Percentiles rank a stretch among this genome's conserved stretches.
Evolutionary conservation across 2,329 filamentous ascomycete species (phyloP).

Genomic region (Alternaria panax): DNA sequence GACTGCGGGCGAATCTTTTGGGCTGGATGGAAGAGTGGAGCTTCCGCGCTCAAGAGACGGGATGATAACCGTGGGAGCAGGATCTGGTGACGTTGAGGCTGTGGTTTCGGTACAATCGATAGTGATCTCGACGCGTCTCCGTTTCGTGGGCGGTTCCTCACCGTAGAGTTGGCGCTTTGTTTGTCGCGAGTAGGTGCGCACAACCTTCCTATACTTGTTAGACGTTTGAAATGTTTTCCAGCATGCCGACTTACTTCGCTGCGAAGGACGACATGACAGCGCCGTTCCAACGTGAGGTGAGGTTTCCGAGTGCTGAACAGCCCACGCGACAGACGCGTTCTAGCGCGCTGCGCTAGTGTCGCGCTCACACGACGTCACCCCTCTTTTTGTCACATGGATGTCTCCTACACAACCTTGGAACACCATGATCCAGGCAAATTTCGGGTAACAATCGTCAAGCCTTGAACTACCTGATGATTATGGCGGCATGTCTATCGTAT

Average conservation of each 20-base stretch:
- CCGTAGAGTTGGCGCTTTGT: slow-evolving; percentile 38
- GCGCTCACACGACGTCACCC: slow-evolving; percentile 19
- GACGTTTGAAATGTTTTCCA: not conserved
- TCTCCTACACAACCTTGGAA: not conserved
- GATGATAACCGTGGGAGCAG: not conserved
- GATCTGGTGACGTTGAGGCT: slow-evolving; percentile 11
- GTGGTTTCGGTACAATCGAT: slow-evolving; percentile 13
- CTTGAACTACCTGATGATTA: not conserved
- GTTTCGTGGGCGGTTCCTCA: slow-evolving; percentile 47
- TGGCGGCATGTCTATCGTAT: not conserved
- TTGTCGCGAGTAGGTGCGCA: slow-evolving; percentile 49
- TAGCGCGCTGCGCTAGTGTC: slow-evolving; percentile 32
- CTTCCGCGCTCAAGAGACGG: slow-evolving; percentile 17
- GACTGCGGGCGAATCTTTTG: slow-evolving; percentile 40
- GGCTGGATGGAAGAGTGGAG: slow-evolving; percentile 39
- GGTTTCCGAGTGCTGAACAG: slow-evolving; percentile 11
- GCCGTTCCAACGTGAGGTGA: slow-evolving; percentile 14
- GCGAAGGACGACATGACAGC: slow-evolving; percentile 32
- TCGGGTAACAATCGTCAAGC: not conserved
- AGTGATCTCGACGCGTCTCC: slow-evolving; percentile 43
- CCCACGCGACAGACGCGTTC: slow-evolving; percentile 33
- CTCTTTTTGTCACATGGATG: slow-evolving; percentile 5
- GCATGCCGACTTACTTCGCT: slow-evolving; percentile 31
- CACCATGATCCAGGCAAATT: not conserved
- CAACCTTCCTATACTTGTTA: slow-evolving; percentile 38